Percentiles rank a stretch among this genome's conserved stretches.
phyloP scores from a whole-genome alignment of 768 basidiomycete species.

The Ramaria sp. region DNA sequence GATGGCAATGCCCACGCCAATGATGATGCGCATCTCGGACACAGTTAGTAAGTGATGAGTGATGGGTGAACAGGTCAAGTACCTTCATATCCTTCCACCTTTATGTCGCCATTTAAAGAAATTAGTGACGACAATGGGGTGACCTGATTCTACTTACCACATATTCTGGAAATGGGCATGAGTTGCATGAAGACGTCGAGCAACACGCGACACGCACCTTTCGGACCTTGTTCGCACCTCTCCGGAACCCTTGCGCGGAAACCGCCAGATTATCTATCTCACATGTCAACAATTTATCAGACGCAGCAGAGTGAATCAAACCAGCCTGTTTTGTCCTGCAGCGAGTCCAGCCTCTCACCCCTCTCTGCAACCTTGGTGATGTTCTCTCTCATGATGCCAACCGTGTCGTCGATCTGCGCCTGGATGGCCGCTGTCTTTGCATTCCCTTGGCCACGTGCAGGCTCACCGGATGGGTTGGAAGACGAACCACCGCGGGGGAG shows the following conservation, averaged over 20 bases:
- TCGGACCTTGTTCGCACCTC: conserved; percentile 93
- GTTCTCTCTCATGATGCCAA: conserved; percentile 96
- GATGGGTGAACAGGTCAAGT: conserved; percentile 13
- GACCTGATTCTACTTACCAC: conserved; percentile 55
- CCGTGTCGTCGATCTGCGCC: conserved; percentile 94
- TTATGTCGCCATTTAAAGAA: conserved; percentile 4
- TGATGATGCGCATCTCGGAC: conserved; percentile 89
- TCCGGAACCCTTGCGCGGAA: conserved; percentile 97
- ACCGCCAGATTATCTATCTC: conserved; percentile 87
- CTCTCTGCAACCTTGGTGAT: conserved; percentile 93
- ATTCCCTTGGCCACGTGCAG: conserved; percentile 35
- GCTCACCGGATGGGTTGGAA: conserved; percentile 37
- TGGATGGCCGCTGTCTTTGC: conserved; percentile 92
- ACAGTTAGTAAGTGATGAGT: neutral
- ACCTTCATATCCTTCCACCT: conserved; percentile 99
- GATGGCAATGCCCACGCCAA: conserved; percentile 78
- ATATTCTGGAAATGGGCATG: conserved; percentile 48
- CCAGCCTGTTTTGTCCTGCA: conserved; percentile 98
- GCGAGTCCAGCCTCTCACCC: conserved; percentile 84
- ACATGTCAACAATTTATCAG: neutral
- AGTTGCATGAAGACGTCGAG: neutral
- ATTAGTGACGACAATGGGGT: neutral
- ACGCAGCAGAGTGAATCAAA: conserved; percentile 11
- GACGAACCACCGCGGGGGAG: conserved; percentile 75
- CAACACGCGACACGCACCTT: conserved; percentile 52